These are phyloP conservation scores for Naematelia aurantialba DNA, from an alignment of 768 basidiomycete species.

Conservation along the genomic window DNA sequence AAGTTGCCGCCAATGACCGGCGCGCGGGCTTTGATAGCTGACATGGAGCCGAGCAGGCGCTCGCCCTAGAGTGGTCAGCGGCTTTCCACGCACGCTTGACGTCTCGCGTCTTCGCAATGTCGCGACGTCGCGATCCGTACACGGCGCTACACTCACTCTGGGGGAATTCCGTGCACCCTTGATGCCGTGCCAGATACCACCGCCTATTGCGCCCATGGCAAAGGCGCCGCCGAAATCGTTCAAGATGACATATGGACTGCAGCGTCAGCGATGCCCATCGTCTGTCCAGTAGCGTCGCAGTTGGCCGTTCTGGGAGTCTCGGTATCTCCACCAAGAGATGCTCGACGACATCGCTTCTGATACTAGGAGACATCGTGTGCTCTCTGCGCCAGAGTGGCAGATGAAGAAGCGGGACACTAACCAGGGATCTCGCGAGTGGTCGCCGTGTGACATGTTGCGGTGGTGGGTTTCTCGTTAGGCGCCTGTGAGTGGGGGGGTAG, in stretches of 20 bases:
- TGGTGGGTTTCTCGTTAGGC: too few relatives aligned
- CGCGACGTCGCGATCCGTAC: too few relatives aligned
- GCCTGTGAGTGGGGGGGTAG: too few relatives aligned
- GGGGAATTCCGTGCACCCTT: conserved; percentile 97
- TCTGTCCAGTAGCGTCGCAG: too few relatives aligned
- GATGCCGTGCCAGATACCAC: conserved; percentile 97
- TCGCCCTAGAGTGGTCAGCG: too few relatives aligned
- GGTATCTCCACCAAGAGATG: too few relatives aligned
- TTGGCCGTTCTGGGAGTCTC: too few relatives aligned
- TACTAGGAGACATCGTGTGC: neutral
- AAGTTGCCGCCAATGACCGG: conserved; percentile 98
- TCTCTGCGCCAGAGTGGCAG: neutral
- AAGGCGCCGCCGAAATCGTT: conserved; percentile 98
- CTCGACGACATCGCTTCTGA: too few relatives aligned
- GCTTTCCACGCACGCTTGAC: too few relatives aligned
- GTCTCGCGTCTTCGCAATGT: too few relatives aligned
- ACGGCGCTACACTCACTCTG: conserved; percentile 58
- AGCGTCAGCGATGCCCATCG: neutral
- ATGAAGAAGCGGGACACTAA: conserved; percentile 45
- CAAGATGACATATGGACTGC: conserved; percentile 90
- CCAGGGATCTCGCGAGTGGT: conserved; percentile 94
- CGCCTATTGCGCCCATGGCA: conserved; percentile 95
- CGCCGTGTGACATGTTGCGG: conserved; percentile 71
- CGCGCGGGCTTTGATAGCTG: conserved; percentile 94
- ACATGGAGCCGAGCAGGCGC: conserved; percentile 85